These are phyloP conservation scores for Rhizopus microsporus DNA, from an alignment of 371 early-diverging fungal genomes.

Conservation along the genomic window DNA sequence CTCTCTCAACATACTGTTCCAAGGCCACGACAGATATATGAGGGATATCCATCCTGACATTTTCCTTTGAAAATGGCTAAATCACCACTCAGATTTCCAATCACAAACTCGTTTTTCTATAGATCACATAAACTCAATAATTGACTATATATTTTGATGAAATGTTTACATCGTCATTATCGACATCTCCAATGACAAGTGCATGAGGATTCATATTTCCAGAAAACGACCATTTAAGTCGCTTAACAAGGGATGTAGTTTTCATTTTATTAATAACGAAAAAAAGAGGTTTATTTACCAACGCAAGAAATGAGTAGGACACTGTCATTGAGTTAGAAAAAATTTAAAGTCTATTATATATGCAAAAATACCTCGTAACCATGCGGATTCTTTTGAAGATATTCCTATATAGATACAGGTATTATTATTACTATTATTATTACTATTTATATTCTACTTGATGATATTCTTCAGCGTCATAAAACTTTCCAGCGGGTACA, in stretches of 20 bases:
- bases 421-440: background rate
- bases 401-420: conserved; percentile 16
- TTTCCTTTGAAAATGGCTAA: conserved; percentile 81
- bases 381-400: conserved; percentile 41
- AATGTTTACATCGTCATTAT: conserved; percentile 69
- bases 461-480: conserved; percentile 89
- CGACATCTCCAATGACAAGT: conserved; percentile 80
- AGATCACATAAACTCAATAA: background rate
- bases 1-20: conserved; percentile 54
- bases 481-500: conserved; percentile 72
- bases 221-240: conserved; percentile 75
- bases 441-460: conserved; percentile 40
- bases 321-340: conserved; percentile 10
- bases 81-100: conserved; percentile 78
- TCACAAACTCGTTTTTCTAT: conserved; percentile 83
- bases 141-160: background rate
- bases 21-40: conserved; percentile 57
- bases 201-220: conserved; percentile 85
- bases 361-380: conserved; percentile 41
- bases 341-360: background rate
- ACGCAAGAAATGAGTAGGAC: conserved; percentile 33
- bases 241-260: conserved; percentile 71
- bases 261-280: conserved; percentile 38
- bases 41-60: conserved; percentile 53
- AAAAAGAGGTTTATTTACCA: conserved; percentile 17